Base-by-base conservation (phyloP, 2,329 filamentous ascomycete genomes). In the Colletotrichum gloeosporioides region DNA sequence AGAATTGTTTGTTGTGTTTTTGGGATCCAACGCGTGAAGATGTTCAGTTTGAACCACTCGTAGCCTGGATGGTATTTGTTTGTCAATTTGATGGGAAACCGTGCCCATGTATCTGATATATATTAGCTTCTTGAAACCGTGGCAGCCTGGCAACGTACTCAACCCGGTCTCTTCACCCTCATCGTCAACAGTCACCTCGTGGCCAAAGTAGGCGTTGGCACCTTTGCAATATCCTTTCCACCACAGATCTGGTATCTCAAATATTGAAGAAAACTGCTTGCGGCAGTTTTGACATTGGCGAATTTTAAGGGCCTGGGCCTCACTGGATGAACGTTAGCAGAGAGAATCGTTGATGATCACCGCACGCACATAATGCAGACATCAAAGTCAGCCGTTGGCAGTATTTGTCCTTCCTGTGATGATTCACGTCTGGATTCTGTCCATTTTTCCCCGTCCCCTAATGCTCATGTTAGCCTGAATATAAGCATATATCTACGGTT, bases 161-260 rank as follows among this genome's bases (percentile, higher is more conserved):
- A 79, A 49, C 15, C 71, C 78, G 4, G 71, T 36, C 4, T 55
- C 22, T 31, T 67, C 39, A 8, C 75, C 78, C 3, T 77, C 31
- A 1, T 78, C 64, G 31, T 78, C 71, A 8, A 77, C 57, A 6
- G 64, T 77, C 12, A 74, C 79, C 22, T 83, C 81, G 63, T 80
- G 82, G 1, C 85, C 85, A 76, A 87, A 85, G 36, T 86, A 85
- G 0, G 85, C 86, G n/a, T 86, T 87, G 3, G 84, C 82, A 44
- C 82, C 82, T 16, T 77, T 77, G 57, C 79, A 82, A 44, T 83
- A 81, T 7, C 80, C 77, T 1, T 83, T 80, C 85, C 85, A 87
- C 83, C 84, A 87, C 0, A 81, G 44, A 15, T 81, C 73, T 2
- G 84, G 84, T 15, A 86, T 82, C 3, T 29, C 31, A 57, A 84